Evolutionary conservation across 2,329 filamentous ascomycete species (phyloP).

Genomic region (Neofusicoccum ribis): DNA sequence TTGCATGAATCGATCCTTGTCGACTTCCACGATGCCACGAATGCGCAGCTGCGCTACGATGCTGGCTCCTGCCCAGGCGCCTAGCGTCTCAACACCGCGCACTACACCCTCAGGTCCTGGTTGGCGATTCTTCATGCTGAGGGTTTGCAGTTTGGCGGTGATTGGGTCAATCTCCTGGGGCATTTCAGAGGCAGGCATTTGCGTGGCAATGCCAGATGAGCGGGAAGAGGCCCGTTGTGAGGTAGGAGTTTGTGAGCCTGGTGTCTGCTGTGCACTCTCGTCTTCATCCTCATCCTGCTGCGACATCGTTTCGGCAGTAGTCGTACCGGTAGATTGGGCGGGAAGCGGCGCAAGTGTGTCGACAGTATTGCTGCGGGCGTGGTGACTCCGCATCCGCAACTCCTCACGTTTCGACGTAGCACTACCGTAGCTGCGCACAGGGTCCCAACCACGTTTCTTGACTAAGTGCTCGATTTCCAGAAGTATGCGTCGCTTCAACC

Average conservation of each 20-base stretch:
- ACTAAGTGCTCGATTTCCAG: constrained; percentile 71
- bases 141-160: constrained; percentile 57
- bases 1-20: constrained; percentile 69
- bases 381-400: constrained; percentile 19
- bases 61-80: constrained; percentile 74
- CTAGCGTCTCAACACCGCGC: constrained; percentile 67
- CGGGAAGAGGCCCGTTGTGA: constrained; percentile 19
- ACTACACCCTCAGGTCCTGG: constrained; percentile 57
- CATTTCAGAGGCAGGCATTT: constrained; percentile 42
- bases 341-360: constrained; percentile 14
- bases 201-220: neutral
- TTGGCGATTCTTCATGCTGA: constrained; percentile 45
- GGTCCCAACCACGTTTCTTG: constrained; percentile 71
- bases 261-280: neutral
- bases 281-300: constrained; percentile 12
- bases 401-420: constrained; percentile 39
- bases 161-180: constrained; percentile 58
- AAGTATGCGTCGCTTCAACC: constrained; percentile 74
- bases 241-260: neutral
- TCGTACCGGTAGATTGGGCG: neutral
- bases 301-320: neutral
- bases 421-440: constrained; percentile 68
- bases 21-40: constrained; percentile 67
- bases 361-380: constrained; percentile 2
- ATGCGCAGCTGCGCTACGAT: constrained; percentile 68